Percentiles rank a stretch among this genome's conserved stretches.
Conservation (phyloP, 2,329 filamentous ascomycete genomes). For the Talaromyces albobiverticillius region DNA sequence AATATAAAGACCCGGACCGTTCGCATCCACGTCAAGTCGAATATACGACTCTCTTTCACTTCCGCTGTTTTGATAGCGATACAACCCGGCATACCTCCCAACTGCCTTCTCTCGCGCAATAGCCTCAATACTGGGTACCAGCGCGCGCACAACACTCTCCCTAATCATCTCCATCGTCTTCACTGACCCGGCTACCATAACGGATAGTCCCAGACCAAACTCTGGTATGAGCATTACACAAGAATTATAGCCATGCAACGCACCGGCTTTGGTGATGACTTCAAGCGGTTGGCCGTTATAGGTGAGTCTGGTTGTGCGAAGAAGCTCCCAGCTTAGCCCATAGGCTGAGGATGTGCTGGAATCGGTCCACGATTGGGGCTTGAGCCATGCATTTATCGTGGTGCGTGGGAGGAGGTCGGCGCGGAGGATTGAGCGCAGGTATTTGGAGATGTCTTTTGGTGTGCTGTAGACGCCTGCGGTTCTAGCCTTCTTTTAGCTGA, state of each 20-base stretch:
- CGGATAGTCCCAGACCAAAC: neutral
- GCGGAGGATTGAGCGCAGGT: neutral
- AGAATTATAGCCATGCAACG: neutral
- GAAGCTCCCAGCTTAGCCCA: neutral
- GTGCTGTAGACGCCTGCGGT: neutral
- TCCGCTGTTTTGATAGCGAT: neutral
- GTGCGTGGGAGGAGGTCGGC: neutral
- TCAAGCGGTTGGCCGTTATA: neutral
- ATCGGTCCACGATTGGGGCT: neutral
- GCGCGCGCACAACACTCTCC: neutral
- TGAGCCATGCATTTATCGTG: neutral
- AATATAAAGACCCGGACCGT: neutral
- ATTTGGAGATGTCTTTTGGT: neutral
- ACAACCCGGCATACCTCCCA: neutral
- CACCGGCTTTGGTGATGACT: neutral
- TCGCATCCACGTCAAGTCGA: neutral
- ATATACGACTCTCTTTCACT: neutral
- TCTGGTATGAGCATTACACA: neutral
- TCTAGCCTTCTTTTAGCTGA: neutral
- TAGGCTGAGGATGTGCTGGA: neutral
- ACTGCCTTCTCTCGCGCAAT: neutral
- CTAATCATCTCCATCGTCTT: neutral
- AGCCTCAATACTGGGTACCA: neutral
- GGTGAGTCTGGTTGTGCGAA: neutral
- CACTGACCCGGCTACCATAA: neutral